Conservation (phyloP, 192 early-diverging fungal species). For the Coemansia sp. region DNA sequence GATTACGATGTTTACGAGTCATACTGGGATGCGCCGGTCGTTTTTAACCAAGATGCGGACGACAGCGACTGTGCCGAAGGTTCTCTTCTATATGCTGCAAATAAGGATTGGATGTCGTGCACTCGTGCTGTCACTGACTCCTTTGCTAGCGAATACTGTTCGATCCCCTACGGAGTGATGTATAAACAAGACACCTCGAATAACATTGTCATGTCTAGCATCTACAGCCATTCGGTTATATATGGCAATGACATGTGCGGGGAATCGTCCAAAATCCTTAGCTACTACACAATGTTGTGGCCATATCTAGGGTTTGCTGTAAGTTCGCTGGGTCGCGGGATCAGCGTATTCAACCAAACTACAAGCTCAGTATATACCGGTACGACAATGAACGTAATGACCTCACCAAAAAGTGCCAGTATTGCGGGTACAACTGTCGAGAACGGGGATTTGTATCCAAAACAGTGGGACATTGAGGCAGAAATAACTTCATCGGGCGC, state of each 20-base stretch:
- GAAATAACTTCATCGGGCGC: neutral
- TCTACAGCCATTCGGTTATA: conserved; percentile 22
- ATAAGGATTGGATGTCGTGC: neutral
- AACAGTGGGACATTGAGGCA: neutral
- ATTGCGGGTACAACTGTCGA: neutral
- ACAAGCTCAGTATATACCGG: neutral
- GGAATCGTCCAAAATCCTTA: neutral
- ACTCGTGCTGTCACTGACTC: neutral
- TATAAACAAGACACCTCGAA: conserved; percentile 10
- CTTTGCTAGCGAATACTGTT: conserved; percentile 7
- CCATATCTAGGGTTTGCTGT: conserved; percentile 15
- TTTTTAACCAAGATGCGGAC: neutral
- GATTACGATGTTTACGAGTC: neutral
- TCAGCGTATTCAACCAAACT: neutral
- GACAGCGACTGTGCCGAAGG: neutral
- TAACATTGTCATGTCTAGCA: neutral
- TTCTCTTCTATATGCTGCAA: neutral
- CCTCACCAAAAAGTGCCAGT: neutral
- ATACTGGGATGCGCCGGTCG: neutral
- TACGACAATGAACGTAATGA: neutral
- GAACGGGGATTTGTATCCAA: conserved; percentile 2
- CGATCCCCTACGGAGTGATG: conserved; percentile 14
- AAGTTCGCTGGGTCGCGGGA: neutral
- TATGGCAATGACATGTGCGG: conserved; percentile 11
- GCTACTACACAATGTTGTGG: conserved; percentile 27